Percentiles rank a stretch among this genome's conserved stretches.
Conservation (phyloP, 768 basidiomycete genomes). For the Amanita rubescens region DNA sequence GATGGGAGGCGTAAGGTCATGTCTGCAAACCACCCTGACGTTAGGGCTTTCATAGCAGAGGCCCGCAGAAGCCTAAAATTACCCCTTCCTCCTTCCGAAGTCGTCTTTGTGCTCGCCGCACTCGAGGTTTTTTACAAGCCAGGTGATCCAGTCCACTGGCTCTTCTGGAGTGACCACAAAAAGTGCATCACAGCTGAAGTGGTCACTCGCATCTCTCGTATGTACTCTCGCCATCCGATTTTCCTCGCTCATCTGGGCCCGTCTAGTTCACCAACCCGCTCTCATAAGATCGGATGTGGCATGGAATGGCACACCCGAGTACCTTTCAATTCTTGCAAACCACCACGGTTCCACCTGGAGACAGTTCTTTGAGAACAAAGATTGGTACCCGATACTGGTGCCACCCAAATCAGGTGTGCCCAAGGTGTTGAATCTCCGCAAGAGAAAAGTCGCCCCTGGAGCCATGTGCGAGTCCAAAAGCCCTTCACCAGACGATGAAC, state of each 20-base stretch:
- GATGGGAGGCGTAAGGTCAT: conserved; percentile 32
- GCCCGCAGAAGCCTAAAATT: conserved; percentile 32
- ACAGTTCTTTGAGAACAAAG: conserved; percentile 21
- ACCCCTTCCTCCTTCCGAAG: conserved; percentile 31
- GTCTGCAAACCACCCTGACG: conserved; percentile 41
- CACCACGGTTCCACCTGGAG: conserved; percentile 26
- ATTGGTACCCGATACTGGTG: conserved; percentile 26
- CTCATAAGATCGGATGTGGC: conserved; percentile 32
- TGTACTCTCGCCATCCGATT: conserved; percentile 19
- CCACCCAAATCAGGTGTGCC: conserved; percentile 23
- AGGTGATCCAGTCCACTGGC: conserved; percentile 50
- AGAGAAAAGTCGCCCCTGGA: conserved; percentile 23
- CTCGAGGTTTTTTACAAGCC: conserved; percentile 51
- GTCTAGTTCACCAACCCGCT: conserved; percentile 31
- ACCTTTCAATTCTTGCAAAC: conserved; percentile 27
- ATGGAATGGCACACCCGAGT: conserved; percentile 37
- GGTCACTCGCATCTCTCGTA: conserved; percentile 49
- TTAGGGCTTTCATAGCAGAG: conserved; percentile 38
- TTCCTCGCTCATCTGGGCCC: neutral
- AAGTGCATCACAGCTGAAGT: conserved; percentile 41
- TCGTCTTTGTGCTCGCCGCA: conserved; percentile 51
- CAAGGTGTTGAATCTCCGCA: conserved; percentile 25
- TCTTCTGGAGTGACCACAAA: conserved; percentile 53
- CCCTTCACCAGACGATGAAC: conserved; percentile 19
- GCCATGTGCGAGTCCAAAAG: conserved; percentile 20